phyloP scores from a whole-genome alignment of 208 protist species.

The Acanthamoeba quina region DNA sequence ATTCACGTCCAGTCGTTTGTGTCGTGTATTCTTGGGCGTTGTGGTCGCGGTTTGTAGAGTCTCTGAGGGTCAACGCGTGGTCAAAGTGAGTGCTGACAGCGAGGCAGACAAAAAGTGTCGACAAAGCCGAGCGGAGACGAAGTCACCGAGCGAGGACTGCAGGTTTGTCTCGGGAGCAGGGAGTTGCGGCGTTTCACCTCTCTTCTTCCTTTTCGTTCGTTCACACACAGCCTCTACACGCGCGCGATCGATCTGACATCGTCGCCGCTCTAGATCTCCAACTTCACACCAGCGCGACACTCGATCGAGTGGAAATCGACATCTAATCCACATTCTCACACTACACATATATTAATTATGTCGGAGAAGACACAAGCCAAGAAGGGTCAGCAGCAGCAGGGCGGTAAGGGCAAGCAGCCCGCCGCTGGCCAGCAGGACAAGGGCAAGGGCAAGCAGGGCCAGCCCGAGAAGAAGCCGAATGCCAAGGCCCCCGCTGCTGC shows the following conservation, averaged over 20 bases:
- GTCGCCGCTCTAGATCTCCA: background rate
- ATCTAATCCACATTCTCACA: background rate
- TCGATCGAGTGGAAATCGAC: background rate
- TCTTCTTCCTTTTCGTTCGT: background rate
- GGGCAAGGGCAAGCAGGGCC: slow-evolving; percentile 28
- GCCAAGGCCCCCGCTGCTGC: slow-evolving; percentile 17
- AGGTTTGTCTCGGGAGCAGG: no score
- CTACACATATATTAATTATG: background rate
- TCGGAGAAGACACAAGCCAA: slow-evolving; percentile 39
- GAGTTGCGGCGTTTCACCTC: background rate
- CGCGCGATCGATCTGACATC: background rate
- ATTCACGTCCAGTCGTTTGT: no score
- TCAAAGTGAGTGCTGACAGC: background rate
- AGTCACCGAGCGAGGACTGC: background rate
- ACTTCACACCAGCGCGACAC: background rate
- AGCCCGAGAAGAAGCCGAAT: background rate
- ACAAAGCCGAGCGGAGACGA: background rate
- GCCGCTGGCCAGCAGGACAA: background rate
- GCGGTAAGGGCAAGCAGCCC: slow-evolving; percentile 37
- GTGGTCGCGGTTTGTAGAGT: no score
- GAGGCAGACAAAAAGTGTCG: background rate
- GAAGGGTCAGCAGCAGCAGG: slow-evolving; percentile 62
- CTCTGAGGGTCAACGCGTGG: background rate
- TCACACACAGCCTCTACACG: background rate
- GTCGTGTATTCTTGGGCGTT: no score